These are phyloP conservation scores for Amylocarpus encephaloides DNA, from an alignment of 2,329 filamentous ascomycete genomes.

Conservation along the genomic window DNA sequence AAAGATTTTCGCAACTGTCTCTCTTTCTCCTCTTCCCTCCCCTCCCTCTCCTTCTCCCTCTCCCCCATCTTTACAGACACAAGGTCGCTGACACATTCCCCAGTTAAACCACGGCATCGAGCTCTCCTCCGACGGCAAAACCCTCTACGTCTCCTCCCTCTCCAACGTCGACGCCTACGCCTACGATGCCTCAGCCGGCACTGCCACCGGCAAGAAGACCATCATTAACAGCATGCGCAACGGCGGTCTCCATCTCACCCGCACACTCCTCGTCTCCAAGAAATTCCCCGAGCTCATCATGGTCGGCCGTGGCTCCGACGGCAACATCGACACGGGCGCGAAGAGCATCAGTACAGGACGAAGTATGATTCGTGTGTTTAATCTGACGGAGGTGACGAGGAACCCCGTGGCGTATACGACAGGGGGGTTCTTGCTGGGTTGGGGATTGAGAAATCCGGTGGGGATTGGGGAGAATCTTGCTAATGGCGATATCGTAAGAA, in stretches of 20 bases:
- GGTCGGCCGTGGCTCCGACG: conserved; percentile 11
- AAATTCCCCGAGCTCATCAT: conserved; percentile 5
- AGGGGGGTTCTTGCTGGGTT: conserved; percentile 9
- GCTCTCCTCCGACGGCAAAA: conserved; percentile 13
- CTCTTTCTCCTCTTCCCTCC: no score
- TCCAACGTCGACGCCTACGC: conserved; percentile 6
- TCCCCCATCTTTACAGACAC: background rate
- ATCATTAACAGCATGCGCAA: conserved; percentile 11
- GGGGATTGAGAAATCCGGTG: conserved; percentile 13
- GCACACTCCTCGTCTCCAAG: conserved; percentile 11
- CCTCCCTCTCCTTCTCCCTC: background rate
- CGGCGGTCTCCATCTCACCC: conserved; percentile 6
- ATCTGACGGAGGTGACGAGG: background rate
- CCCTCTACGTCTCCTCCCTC: conserved; percentile 9
- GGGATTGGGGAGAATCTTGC: conserved; percentile 7
- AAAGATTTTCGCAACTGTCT: no score
- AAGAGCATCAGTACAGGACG: conserved; percentile 4
- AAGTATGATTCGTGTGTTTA: conserved; percentile 10
- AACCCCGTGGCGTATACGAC: conserved; percentile 4
- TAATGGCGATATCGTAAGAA: conserved; percentile 8
- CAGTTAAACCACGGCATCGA: conserved; percentile 16
- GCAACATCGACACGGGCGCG: conserved; percentile 11
- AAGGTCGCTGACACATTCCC: background rate
- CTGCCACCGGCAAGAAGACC: conserved; percentile 5
- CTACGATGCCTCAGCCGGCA: conserved; percentile 10